These are phyloP conservation scores for Sporisorium exsertum DNA, from an alignment of 1,284 basidiomycete species.

Conservation along the genomic window DNA sequence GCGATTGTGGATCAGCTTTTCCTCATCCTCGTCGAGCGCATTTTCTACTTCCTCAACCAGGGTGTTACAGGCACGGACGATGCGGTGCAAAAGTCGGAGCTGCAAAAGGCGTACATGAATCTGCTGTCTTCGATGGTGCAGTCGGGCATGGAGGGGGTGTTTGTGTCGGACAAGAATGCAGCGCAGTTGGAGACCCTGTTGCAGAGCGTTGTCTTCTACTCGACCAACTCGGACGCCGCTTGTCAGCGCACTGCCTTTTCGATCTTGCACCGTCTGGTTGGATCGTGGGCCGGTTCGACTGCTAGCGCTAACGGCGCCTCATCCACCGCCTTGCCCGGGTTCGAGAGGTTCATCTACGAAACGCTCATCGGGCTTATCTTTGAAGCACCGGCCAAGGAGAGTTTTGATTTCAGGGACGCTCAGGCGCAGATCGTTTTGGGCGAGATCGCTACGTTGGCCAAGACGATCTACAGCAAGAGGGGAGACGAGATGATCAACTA, in stretches of 20 bases:
- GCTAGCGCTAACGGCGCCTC: conserved; percentile 40
- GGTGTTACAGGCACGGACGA: conserved; percentile 93
- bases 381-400: conserved; percentile 80
- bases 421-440: conserved; percentile 71
- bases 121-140: conserved; percentile 86
- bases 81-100: conserved; percentile 82
- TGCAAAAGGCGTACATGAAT: conserved; percentile 88
- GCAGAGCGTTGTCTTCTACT: conserved; percentile 74
- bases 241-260: conserved; percentile 85
- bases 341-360: conserved; percentile 92
- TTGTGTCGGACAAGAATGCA: conserved; percentile 88
- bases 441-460: conserved; percentile 74
- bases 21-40: conserved; percentile 84
- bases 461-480: conserved; percentile 81
- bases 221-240: conserved; percentile 54
- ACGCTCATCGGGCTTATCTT: conserved; percentile 86
- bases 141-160: conserved; percentile 80
- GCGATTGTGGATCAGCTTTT: conserved; percentile 90
- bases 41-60: conserved; percentile 82
- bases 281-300: conserved; percentile 77
- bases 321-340: conserved; percentile 78
- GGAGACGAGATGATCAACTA: conserved; percentile 87
- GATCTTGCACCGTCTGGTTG: conserved; percentile 79
- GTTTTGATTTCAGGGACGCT: conserved; percentile 89
- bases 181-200: conserved; percentile 83